Conservation (phyloP, 345 rosid genomes). For the Theobroma cacao region DNA sequence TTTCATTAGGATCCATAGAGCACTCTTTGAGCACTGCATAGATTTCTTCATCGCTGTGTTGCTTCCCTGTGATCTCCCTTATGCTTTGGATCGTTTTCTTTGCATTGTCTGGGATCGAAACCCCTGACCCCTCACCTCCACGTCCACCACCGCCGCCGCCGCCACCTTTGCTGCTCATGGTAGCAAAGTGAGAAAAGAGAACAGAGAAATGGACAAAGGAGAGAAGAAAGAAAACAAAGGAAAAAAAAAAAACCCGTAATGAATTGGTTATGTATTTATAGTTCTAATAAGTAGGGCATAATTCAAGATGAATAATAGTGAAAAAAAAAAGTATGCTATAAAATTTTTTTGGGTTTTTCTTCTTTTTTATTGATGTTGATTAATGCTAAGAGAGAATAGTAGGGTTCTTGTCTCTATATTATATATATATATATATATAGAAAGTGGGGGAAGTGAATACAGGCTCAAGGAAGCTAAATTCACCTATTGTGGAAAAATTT, state of each 20-base stretch:
- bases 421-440: too few relatives aligned
- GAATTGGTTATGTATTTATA: background rate
- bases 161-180: slow-evolving; percentile 51
- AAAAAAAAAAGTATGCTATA: background rate
- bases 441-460: background rate
- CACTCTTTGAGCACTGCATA: slow-evolving; percentile 63
- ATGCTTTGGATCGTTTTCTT: slow-evolving; percentile 59
- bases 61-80: slow-evolving; percentile 70
- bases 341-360: too few relatives aligned
- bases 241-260: slow-evolving; percentile 8
- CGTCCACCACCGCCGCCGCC: slow-evolving; percentile 39
- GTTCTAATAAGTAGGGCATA: background rate
- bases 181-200: slow-evolving; percentile 11
- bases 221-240: background rate
- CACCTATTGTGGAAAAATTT: too few relatives aligned
- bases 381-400: background rate
- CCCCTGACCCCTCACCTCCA: slow-evolving; percentile 43
- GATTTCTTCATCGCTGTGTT: slow-evolving; percentile 84
- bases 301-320: background rate
- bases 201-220: background rate
- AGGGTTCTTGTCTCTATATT: background rate
- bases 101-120: slow-evolving; percentile 54
- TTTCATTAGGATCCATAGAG: slow-evolving; percentile 82
- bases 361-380: too few relatives aligned
- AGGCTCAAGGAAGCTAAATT: too few relatives aligned